A percentile compares a stretch with the other conserved stretches of the same genome.
Conservation (phyloP, 1,284 basidiomycete genomes). For the Paramarasmius palmivorus region DNA sequence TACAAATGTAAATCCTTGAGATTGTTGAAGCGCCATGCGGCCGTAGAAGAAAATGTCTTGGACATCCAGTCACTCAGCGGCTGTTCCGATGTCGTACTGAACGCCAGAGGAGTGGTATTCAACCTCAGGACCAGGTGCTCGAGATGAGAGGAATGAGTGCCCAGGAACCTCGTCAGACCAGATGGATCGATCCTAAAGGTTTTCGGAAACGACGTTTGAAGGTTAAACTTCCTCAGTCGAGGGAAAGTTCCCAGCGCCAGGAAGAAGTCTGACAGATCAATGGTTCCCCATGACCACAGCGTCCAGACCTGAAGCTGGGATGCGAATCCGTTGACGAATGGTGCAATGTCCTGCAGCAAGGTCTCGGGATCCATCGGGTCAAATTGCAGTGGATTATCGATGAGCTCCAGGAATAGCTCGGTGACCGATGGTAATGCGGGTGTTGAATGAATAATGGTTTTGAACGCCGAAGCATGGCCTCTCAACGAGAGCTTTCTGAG, state of each 20-base stretch:
- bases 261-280: slow-evolving; percentile 39
- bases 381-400: slow-evolving; percentile 25
- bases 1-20: slow-evolving; percentile 37
- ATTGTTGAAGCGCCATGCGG: slow-evolving; percentile 25
- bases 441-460: slow-evolving; percentile 30
- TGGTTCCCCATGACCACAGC: slow-evolving; percentile 36
- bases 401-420: slow-evolving; percentile 38
- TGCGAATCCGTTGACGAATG: slow-evolving; percentile 35
- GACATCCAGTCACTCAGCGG: slow-evolving; percentile 33
- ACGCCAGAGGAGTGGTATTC: slow-evolving; percentile 32
- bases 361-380: slow-evolving; percentile 18
- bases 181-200: slow-evolving; percentile 33
- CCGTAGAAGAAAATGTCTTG: slow-evolving; percentile 18
- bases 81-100: slow-evolving; percentile 28
- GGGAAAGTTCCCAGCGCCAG: slow-evolving; percentile 30
- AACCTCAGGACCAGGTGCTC: slow-evolving; percentile 36
- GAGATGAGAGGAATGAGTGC: slow-evolving; percentile 28
- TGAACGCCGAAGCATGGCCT: slow-evolving; percentile 36
- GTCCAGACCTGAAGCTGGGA: slow-evolving; percentile 30
- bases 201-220: slow-evolving; percentile 40
- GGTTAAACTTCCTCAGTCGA: slow-evolving; percentile 28
- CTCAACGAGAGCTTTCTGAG: slow-evolving; percentile 34
- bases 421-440: slow-evolving; percentile 30
- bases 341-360: slow-evolving; percentile 31
- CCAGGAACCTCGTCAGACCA: slow-evolving; percentile 33